Base-by-base conservation (phyloP, 2,329 filamentous ascomycete species). In the Alternaria panax region DNA sequence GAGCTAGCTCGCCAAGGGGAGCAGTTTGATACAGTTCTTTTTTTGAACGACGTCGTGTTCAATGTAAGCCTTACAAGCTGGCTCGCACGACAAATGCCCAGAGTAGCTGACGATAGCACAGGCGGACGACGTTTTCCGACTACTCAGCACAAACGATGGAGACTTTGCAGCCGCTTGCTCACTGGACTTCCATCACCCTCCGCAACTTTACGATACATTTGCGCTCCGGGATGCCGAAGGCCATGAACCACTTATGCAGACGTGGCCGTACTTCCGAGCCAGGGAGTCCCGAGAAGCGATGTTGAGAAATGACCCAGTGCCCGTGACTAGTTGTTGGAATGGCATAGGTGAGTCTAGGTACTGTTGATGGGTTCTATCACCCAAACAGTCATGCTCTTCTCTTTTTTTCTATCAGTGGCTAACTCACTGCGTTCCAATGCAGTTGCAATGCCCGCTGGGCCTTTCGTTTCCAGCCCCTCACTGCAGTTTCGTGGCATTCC, bases 291-390 rank as follows among this genome's bases (percentile, higher is more conserved):
- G 86, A 22, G 74, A 82, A 36, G 84, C 86, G 0, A 42, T 60
- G 24, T 28, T 41, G 42, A 16, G 27, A 9, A 38, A 52, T 32
- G 83, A 81, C 2, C 84, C 87, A 0, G 80, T 88, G 2, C 84
- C 83, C 2, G 87, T 90, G 2, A 76, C 77, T 28, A 88, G 85
- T 51, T 90, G 88, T 74, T 90, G 88, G 88, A 90, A 90, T 67
- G 88, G 87, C 51, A 85, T 88, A 70, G 81, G 59, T 61, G 42
- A 54, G 56, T 38, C 9, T 32, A 32, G 12, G 16, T 36, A 36
- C n/a, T 36, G n/a, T 36, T 36, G 4, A 8, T 36, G 30, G 30
- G 30, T 34, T 34, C 30, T 34, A 34, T 2, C 30, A 34, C 6
- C 2, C 12, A 16, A 34, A 34, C 12, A 14, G 30, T 34, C 12